These are phyloP conservation scores for Mesembryanthemum crystallinum DNA, from an alignment of 148 eudicot genomes.

Conservation along the genomic window DNA sequence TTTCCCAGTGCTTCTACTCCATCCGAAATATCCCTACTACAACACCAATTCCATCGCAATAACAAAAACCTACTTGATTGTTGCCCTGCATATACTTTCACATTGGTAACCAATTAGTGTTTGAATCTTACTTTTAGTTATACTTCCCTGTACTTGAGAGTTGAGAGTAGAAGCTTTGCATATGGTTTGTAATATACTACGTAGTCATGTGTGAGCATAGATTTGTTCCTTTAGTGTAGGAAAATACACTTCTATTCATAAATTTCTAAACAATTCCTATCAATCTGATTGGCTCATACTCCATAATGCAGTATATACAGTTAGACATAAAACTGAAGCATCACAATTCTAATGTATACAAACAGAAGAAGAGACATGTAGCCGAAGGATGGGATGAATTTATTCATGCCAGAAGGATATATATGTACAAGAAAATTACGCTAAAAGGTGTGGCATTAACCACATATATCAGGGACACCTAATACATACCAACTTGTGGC, in stretches of 20 bases:
- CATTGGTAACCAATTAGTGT: no score
- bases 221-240: not conserved
- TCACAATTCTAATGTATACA: not conserved
- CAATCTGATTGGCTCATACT: not conserved
- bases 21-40: slow-evolving; percentile 18
- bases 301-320: not conserved
- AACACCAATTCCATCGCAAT: slow-evolving; percentile 24
- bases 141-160: not conserved
- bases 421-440: slow-evolving; percentile 24
- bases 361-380: not conserved
- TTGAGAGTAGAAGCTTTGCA: not conserved
- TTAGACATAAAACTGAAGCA: not conserved
- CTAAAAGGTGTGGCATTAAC: not conserved
- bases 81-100: not conserved
- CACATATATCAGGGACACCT: slow-evolving; percentile 3
- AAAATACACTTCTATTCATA: not conserved
- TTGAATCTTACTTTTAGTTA: no score
- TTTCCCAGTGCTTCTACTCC: slow-evolving; percentile 11
- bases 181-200: not conserved
- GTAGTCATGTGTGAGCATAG: not conserved
- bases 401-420: slow-evolving; percentile 18
- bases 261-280: not conserved
- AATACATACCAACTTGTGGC: slow-evolving; percentile 17
- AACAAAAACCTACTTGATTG: not conserved
- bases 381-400: not conserved